A percentile compares a stretch with the other conserved stretches of the same genome.
Conservation (phyloP, 225 moss, liverwort and hornwort species). For the Marchantia paleacea region DNA sequence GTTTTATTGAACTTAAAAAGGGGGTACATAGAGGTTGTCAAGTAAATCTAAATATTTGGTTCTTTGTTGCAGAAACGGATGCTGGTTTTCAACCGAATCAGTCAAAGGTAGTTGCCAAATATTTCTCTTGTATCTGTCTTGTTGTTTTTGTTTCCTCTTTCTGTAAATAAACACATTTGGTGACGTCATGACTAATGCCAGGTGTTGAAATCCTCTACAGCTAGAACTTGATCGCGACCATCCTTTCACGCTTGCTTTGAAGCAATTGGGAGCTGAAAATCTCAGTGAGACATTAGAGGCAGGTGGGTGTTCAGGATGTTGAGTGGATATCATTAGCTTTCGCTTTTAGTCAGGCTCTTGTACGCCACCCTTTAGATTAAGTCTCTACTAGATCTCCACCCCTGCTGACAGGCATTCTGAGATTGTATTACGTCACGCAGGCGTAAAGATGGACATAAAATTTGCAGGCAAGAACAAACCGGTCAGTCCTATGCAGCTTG, state of each 20-base stretch:
- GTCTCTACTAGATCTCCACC: background rate
- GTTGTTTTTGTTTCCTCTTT: background rate
- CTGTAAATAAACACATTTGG: background rate
- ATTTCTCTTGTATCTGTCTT: background rate
- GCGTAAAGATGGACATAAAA: constrained; percentile 12
- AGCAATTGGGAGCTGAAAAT: constrained; percentile 27
- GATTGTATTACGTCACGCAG: constrained; percentile 9
- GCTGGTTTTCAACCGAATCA: constrained; percentile 76
- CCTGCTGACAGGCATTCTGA: background rate
- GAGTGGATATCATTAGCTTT: background rate
- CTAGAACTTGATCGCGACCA: constrained; percentile 55
- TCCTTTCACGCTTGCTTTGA: constrained; percentile 51
- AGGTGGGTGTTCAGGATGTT: constrained; percentile 30
- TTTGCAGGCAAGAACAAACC: background rate
- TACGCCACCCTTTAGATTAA: no score
- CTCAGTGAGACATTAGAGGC: constrained; percentile 32
- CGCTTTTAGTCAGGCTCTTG: background rate
- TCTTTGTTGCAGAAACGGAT: constrained; percentile 50
- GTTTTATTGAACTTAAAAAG: background rate
- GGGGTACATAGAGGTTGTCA: background rate
- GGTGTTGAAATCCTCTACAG: constrained; percentile 20
- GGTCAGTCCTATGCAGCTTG: constrained; percentile 3
- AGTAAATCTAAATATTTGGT: background rate
- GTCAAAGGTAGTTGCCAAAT: constrained; percentile 49
- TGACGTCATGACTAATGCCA: background rate